Evolutionary conservation across 495 filamentous ascomycete genomes (phyloP).

Genomic region (Achaetomiella virescens): DNA sequence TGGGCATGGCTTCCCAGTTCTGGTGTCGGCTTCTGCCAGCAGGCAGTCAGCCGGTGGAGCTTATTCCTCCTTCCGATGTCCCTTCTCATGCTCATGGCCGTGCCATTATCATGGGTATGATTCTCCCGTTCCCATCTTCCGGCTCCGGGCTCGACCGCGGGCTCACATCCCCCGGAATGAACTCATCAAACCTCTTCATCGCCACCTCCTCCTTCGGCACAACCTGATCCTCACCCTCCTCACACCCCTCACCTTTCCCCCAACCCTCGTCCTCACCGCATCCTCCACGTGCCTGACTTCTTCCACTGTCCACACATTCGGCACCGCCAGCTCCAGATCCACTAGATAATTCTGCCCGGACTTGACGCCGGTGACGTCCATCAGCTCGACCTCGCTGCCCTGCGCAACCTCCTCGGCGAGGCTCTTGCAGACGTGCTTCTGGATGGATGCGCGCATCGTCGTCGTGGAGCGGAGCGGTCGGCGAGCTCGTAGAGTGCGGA

Average conservation of each 20-base stretch:
- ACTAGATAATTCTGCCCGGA: slow-evolving; percentile 91
- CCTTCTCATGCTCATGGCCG: slow-evolving; percentile 34
- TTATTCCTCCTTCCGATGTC: slow-evolving; percentile 8
- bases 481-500: slow-evolving; percentile 79
- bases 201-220: slow-evolving; percentile 52
- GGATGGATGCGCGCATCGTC: slow-evolving; percentile 70
- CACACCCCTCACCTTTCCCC: slow-evolving; percentile 70
- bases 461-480: slow-evolving; percentile 77
- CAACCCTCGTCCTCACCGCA: slow-evolving; percentile 59
- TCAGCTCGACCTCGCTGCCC: slow-evolving; percentile 44
- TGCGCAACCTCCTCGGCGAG: slow-evolving; percentile 40
- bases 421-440: slow-evolving; percentile 53
- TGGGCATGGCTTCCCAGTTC: no score
- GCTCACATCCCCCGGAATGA: slow-evolving; percentile 62
- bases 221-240: slow-evolving; percentile 77
- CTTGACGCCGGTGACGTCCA: slow-evolving; percentile 80
- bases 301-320: slow-evolving; percentile 62
- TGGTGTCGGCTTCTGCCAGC: no score
- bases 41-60: not conserved
- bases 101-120: no score
- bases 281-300: slow-evolving; percentile 65
- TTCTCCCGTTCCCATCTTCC: slow-evolving; percentile 46
- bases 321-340: slow-evolving; percentile 77
- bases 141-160: slow-evolving; percentile 60
- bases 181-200: slow-evolving; percentile 64